Evolutionary conservation across 2,329 filamentous ascomycete species (phyloP).

Genomic region (Trichophyton mentagrophytes): DNA sequence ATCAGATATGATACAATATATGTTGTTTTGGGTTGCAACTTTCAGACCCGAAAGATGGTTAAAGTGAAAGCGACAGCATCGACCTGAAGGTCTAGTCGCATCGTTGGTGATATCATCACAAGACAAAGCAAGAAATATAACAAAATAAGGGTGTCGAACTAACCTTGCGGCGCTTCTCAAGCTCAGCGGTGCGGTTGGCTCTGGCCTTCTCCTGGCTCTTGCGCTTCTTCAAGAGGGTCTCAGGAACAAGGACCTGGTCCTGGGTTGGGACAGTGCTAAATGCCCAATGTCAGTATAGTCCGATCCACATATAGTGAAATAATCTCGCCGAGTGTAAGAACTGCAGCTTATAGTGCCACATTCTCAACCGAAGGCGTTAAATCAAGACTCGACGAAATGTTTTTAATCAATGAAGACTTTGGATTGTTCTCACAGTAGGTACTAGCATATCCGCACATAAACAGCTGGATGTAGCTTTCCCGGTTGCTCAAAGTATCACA

Average conservation of each 20-base stretch:
- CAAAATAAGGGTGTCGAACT: constrained; percentile 29
- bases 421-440: constrained; percentile 14
- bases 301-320: constrained; percentile 53
- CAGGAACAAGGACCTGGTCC: constrained; percentile 92
- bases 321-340: constrained; percentile 77
- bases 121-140: constrained; percentile 16
- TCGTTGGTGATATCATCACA: constrained; percentile 80
- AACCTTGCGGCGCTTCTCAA: constrained; percentile 84
- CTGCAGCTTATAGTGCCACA: constrained; percentile 78
- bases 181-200: constrained; percentile 67
- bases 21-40: constrained; percentile 10
- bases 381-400: constrained; percentile 63
- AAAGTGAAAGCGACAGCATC: constrained; percentile 66
- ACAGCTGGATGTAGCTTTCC: constrained; percentile 10
- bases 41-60: constrained; percentile 63
- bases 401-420: constrained; percentile 62
- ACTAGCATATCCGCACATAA: constrained; percentile 12
- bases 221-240: constrained; percentile 99
- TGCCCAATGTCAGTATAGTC: constrained; percentile 57
- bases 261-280: constrained; percentile 79
- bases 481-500: constrained; percentile 13
- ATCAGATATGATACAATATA: constrained; percentile 15
- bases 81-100: constrained; percentile 87
- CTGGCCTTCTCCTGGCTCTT: constrained; percentile 99
- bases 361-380: constrained; percentile 59